phyloP scores from a whole-genome alignment of 2,329 filamentous ascomycete species.

The Emericellopsis cladophorae region DNA sequence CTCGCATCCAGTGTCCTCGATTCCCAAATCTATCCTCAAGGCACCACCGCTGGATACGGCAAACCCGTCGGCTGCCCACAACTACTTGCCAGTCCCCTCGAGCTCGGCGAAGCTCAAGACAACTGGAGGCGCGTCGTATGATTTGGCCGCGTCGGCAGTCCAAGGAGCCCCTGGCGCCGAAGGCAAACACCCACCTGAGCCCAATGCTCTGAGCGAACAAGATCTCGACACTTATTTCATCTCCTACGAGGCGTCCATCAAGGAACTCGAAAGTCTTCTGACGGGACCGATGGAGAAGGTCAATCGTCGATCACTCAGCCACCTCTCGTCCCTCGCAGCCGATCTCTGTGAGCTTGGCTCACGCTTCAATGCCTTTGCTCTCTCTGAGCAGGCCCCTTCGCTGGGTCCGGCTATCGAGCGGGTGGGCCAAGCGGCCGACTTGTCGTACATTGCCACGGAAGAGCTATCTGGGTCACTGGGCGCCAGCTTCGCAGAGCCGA shows the following conservation, averaged over 20 bases:
- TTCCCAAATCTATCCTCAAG: conserved; percentile 89
- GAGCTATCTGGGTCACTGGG: conserved; percentile 81
- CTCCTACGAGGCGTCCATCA: conserved; percentile 81
- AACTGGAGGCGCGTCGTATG: conserved; percentile 22
- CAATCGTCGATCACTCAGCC: conserved; percentile 77
- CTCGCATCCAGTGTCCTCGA: conserved; percentile 77
- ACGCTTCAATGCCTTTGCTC: conserved; percentile 91
- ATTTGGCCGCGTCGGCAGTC: conserved; percentile 20
- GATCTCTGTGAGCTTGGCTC: conserved; percentile 90
- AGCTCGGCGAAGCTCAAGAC: conserved; percentile 75
- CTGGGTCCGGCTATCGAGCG: conserved; percentile 89
- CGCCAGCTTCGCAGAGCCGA: conserved; percentile 90
- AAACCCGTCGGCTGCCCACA: conserved; percentile 80
- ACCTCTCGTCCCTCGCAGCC: conserved; percentile 69
- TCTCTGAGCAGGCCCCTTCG: conserved; percentile 82
- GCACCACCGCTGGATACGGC: conserved; percentile 90
- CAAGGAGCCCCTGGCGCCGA: conserved; percentile 8
- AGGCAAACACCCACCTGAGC: conserved; percentile 48
- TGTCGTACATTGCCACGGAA: conserved; percentile 90
- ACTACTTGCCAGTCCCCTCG: conserved; percentile 76
- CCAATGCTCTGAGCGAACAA: conserved; percentile 66
- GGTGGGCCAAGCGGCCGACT: conserved; percentile 86
- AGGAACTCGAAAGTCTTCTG: conserved; percentile 77
- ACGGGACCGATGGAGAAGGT: conserved; percentile 95
- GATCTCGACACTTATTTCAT: conserved; percentile 95